Percentiles rank a stretch among this genome's conserved stretches.
Conservation (phyloP, 345 rosid species). For the Ceriops zippeliana region DNA sequence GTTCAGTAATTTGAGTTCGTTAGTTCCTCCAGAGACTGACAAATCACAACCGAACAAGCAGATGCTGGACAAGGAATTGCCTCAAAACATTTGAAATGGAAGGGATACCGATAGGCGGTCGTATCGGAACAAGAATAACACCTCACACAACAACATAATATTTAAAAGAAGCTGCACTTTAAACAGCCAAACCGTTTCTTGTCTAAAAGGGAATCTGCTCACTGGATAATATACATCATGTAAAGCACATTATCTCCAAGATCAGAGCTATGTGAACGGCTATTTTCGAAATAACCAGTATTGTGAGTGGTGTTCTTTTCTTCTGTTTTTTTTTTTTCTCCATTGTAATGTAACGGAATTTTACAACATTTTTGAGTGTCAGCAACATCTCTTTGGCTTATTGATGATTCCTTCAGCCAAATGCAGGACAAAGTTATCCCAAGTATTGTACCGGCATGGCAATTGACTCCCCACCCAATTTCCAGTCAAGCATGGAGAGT, state of each 20-base stretch:
- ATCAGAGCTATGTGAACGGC: not conserved
- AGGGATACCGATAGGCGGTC: too few species aligned
- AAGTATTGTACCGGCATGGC: not conserved
- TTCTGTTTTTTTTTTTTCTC: too few species aligned
- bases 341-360: not conserved
- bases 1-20: too few species aligned
- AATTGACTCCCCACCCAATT: too few species aligned
- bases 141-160: too few species aligned
- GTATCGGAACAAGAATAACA: too few species aligned
- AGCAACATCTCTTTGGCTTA: not conserved
- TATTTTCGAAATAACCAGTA: not conserved
- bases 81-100: too few species aligned
- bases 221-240: not conserved
- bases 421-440: not conserved
- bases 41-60: too few species aligned
- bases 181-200: not conserved
- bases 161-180: too few species aligned
- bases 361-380: not conserved
- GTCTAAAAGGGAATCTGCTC: not conserved
- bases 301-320: not conserved
- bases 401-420: slow-evolving; percentile 1
- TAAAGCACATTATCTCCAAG: not conserved
- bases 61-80: too few species aligned
- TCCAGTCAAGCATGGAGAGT: not conserved
- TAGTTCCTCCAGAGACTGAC: too few species aligned